phyloP scores from a whole-genome alignment of 352 stramenopile genomes.

The Thalassiosira hispida region DNA sequence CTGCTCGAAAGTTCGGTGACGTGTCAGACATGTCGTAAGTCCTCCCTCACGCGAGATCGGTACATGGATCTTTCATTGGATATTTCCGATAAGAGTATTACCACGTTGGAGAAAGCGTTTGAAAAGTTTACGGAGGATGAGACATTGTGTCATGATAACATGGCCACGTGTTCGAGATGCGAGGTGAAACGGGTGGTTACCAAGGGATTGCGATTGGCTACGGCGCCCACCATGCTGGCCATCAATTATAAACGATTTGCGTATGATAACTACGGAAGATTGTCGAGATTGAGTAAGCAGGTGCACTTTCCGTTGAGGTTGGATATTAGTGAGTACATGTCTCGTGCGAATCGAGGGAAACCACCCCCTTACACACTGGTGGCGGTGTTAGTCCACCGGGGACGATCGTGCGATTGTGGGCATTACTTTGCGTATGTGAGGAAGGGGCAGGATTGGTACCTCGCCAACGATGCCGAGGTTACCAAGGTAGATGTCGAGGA shows the following conservation, averaged over 20 bases:
- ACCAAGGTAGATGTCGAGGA: constrained; percentile 69
- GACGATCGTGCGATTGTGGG: constrained; percentile 73
- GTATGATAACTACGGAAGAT: constrained; percentile 74
- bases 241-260: constrained; percentile 84
- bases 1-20: constrained; percentile 78
- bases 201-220: constrained; percentile 77
- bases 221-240: constrained; percentile 80
- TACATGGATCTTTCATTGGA: constrained; percentile 85
- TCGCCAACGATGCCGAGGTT: constrained; percentile 78
- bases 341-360: constrained; percentile 70
- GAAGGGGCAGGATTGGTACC: constrained; percentile 78
- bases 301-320: constrained; percentile 74
- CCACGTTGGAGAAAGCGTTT: constrained; percentile 68
- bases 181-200: constrained; percentile 69
- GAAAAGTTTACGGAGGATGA: constrained; percentile 82
- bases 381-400: constrained; percentile 78
- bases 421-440: constrained; percentile 84
- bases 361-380: constrained; percentile 78
- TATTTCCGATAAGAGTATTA: constrained; percentile 68
- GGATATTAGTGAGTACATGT: constrained; percentile 82
- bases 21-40: constrained; percentile 74
- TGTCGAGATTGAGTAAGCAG: constrained; percentile 70
- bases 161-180: constrained; percentile 75
- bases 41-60: constrained; percentile 77
- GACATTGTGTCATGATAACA: constrained; percentile 75